A percentile compares a stretch with the other conserved stretches of the same genome.
These are phyloP conservation scores for Paraglomus brasilianum DNA, from an alignment of 192 early-diverging fungal species.

Conservation along the genomic window DNA sequence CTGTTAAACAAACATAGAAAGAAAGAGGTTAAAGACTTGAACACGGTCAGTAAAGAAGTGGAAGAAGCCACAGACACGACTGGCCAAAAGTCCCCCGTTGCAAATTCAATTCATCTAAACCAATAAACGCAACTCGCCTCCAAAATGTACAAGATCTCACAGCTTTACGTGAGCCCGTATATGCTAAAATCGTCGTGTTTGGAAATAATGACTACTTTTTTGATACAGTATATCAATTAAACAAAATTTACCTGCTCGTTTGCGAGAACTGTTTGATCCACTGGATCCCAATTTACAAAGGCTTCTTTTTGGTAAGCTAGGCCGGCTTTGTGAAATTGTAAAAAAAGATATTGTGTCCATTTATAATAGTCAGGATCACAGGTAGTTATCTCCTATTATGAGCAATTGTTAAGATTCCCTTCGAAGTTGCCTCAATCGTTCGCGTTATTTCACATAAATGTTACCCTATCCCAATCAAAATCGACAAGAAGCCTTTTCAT, in stretches of 20 bases:
- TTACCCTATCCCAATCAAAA: conserved; percentile 89
- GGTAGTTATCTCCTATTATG: conserved; percentile 75
- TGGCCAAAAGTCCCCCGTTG: too few species aligned
- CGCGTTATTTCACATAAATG: too few species aligned
- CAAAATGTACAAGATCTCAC: conserved; percentile 2
- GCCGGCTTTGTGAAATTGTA: conserved; percentile 71
- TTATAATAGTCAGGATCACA: conserved; percentile 86
- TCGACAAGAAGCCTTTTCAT: conserved; percentile 69
- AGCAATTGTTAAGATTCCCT: background rate
- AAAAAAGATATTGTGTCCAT: conserved; percentile 94
- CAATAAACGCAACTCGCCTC: too few species aligned
- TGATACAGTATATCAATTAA: background rate
- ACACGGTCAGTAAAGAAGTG: too few species aligned
- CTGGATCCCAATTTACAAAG: conserved; percentile 95
- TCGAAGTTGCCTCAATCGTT: background rate
- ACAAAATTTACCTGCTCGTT: conserved; percentile 77
- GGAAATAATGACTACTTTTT: background rate
- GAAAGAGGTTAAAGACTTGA: too few species aligned
- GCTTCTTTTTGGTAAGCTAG: conserved; percentile 88
- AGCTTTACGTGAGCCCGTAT: conserved; percentile 7
- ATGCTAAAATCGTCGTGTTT: too few species aligned
- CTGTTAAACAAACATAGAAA: too few species aligned
- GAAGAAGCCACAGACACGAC: too few species aligned
- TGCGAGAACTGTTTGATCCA: conserved; percentile 92
- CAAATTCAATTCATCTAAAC: too few species aligned